These are phyloP conservation scores for Meyerozyma carpophila DNA, from an alignment of 1,139 yeast genomes.

Conservation along the genomic window DNA sequence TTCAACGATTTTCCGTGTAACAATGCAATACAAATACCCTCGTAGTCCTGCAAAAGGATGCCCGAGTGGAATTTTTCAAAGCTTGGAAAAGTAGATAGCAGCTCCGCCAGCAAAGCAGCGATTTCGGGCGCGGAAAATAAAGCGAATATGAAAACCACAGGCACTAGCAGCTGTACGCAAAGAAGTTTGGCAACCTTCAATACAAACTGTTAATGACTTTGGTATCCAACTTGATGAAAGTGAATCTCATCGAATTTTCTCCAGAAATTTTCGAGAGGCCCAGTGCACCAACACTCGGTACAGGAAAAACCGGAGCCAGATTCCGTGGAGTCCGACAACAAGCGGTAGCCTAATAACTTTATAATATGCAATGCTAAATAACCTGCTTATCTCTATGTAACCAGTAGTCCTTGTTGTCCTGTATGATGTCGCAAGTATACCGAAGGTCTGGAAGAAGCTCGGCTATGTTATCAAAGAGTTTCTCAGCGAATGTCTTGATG, in stretches of 20 bases:
- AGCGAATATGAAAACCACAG: not conserved
- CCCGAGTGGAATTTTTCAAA: not conserved
- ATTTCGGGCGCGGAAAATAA: not conserved
- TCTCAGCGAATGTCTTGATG: conserved; percentile 75
- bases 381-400: conserved; percentile 6
- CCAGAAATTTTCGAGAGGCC: not conserved
- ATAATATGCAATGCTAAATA: not conserved
- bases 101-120: conserved; percentile 4
- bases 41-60: not conserved
- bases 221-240: not conserved
- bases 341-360: not conserved
- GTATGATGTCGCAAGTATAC: conserved; percentile 46
- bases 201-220: not conserved
- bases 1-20: not conserved
- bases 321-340: no score
- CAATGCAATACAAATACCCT: not conserved
- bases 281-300: conserved; percentile 3
- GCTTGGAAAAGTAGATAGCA: not conserved
- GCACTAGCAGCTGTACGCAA: not conserved
- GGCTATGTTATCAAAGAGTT: conserved; percentile 62
- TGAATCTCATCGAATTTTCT: not conserved
- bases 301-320: no score
- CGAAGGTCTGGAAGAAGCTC: conserved; percentile 51
- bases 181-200: not conserved
- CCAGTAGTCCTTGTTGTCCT: conserved; percentile 44